These are phyloP conservation scores for Dictyostelium brefeldianum DNA, from an alignment of 78 protist species.

Conservation along the genomic window DNA sequence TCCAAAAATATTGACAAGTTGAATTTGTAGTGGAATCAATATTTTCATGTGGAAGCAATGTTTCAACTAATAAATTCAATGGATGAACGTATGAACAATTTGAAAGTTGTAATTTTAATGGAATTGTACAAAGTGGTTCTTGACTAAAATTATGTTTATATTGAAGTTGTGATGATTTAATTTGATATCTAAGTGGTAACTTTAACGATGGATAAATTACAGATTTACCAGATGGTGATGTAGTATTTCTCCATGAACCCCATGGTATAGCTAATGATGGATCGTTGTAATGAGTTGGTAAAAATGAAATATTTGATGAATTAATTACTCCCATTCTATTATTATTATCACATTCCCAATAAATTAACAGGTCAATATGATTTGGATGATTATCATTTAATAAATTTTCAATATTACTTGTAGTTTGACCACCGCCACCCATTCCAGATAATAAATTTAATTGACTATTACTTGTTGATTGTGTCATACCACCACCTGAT, in stretches of 20 bases:
- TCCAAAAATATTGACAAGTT: slow-evolving; percentile 78
- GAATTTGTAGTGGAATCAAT: not conserved
- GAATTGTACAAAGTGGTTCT: slow-evolving; percentile 39
- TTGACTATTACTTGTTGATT: not conserved
- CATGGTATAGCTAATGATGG: slow-evolving; percentile 44
- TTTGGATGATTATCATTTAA: slow-evolving; percentile 57
- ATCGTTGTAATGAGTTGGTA: slow-evolving; percentile 63
- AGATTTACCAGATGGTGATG: slow-evolving; percentile 70
- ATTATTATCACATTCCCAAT: slow-evolving; percentile 52
- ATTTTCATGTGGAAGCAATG: slow-evolving; percentile 65
- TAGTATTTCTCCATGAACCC: slow-evolving; percentile 72
- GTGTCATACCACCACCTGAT: not conserved
- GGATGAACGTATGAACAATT: slow-evolving; percentile 46
- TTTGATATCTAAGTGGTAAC: slow-evolving; percentile 50
- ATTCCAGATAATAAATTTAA: not conserved
- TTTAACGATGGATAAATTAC: slow-evolving; percentile 45
- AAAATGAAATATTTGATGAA: slow-evolving; percentile 57
- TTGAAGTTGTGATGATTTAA: not conserved
- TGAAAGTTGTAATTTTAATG: slow-evolving; percentile 45
- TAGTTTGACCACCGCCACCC: not conserved
- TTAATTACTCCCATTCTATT: slow-evolving; percentile 68
- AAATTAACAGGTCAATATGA: slow-evolving; percentile 42
- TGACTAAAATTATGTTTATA: slow-evolving; percentile 8
- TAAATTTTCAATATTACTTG: not conserved
- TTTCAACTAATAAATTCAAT: slow-evolving; percentile 20